Evolutionary conservation across 208 protist species (phyloP), one percentile per base, ranked within the genome.

Genomic region (Phytomonas francai): DNA sequence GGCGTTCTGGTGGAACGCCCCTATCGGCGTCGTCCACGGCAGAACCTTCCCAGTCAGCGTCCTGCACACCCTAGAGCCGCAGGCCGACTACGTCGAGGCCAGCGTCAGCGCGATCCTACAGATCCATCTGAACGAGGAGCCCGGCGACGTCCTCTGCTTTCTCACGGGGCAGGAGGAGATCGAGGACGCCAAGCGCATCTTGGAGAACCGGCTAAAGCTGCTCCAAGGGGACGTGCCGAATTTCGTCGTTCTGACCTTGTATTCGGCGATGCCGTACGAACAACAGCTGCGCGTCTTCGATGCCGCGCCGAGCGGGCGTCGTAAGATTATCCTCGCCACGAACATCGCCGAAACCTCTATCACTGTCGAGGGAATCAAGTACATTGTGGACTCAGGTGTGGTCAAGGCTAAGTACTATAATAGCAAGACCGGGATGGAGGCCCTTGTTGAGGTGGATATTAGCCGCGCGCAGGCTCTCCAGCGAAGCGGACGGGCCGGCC

Each of bases 311-410:
- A 70, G 66, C 0, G 83, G 84, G 0, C 78, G 87, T 29, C 86
- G 97, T 64, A 98, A 98, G 74, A 86, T 98, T 3, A 97, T 99
- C 39, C 76, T 99, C 9, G 97, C 98, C 0, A 99, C 98, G 36
- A 99, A 99, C 83, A 99, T 99, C 74, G 98, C 98, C 34, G 98
- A 99, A 71, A 99, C 99, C 4, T 99, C 98, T 33, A 88, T 99
- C 27, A 99, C 99, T 16, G 99, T 99, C 56, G 95, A 99, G 76
- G 97, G 97, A 31, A 98, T 99, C 67, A 89, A 97, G 34, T 99
- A 99, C 81, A 98, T 99, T 2, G 95, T 99, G 39, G 99, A 99
- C 79, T 84, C 86, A 57, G 98, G 98, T 0, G 98, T 98, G 54
- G 92, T 88, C 30, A 99, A 99, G 87, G 96, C 97, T 36, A 99